Base-by-base conservation (phyloP, 2,329 filamentous ascomycete genomes). In the Colletotrichum chrysophilum region DNA sequence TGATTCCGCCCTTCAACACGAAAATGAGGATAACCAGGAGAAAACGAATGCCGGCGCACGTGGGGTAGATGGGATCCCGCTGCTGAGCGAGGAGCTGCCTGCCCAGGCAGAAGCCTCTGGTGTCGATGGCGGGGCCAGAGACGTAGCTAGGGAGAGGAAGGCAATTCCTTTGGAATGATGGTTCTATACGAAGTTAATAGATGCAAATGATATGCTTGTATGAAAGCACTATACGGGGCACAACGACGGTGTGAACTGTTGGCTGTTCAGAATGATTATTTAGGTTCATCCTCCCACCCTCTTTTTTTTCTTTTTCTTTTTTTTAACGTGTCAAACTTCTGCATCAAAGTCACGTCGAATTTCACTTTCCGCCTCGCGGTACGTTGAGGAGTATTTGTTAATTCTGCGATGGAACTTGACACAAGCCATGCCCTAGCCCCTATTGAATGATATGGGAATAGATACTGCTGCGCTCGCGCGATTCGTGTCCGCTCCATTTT, bases 1-100 rank as follows among this genome's bases (percentile, higher is more conserved):
- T 43, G 79, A 70, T 16, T 28, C 28, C 21, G 71, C 24, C 18
- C 26, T 55, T n/a, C 34, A 60, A 43, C 48, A 62, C 28, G 71
- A 71, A 16, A 75, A 80, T 9, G 76, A 68, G 4, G 73, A 78
- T 1, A 71, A 76, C 4, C 77, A 70, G 21, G 78, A 79, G 62
- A 70, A 78, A 16, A 77, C 81, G 8, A 82, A 84, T 48, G 81
- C 81, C 16, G 80, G 77, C 12, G 80, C 74, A 28, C 28, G 52
- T 7, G 60, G 62, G 5, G 81, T 93, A 3, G 91, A 93, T 76
- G 85, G 87, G 21, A 93, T 93, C 62, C 91, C 91, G 4, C 81
- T 93, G 34, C 83, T 93, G 18, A 87, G 84, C 38, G 89, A 90
- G 18, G 88, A 91, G 69, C 80, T 81, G 56, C 79, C 79, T 13